These are phyloP conservation scores for Hericium alpestre DNA, from an alignment of 768 basidiomycete species.

Conservation along the genomic window DNA sequence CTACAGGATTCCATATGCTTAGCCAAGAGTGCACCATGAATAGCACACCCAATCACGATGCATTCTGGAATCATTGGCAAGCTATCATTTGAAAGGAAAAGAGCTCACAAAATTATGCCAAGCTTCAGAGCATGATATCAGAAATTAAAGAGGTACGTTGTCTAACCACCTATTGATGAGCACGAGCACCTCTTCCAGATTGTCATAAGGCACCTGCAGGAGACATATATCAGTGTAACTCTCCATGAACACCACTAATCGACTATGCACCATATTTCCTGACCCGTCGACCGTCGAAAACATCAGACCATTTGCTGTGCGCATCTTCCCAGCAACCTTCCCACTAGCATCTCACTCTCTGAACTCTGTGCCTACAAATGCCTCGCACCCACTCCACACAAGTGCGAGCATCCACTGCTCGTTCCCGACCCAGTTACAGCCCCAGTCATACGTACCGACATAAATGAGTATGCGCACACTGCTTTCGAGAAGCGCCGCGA, in stretches of 20 bases:
- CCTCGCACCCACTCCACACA: constrained; percentile 48
- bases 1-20: too few species aligned
- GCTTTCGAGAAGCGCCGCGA: constrained; percentile 45
- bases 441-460: constrained; percentile 45
- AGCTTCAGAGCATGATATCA: too few species aligned
- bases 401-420: constrained; percentile 47
- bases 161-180: constrained; percentile 39
- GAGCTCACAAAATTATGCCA: too few species aligned
- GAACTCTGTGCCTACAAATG: constrained; percentile 33
- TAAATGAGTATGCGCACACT: constrained; percentile 42
- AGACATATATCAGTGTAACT: background rate
- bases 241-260: background rate
- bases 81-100: too few species aligned
- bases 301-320: constrained; percentile 44
- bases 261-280: constrained; percentile 55
- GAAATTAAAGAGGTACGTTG: too few species aligned
- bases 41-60: too few species aligned
- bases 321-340: constrained; percentile 40
- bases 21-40: too few species aligned
- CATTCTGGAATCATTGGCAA: too few species aligned
- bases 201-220: constrained; percentile 49
- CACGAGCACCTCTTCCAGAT: constrained; percentile 41
- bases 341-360: constrained; percentile 48
- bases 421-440: constrained; percentile 57
- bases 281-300: constrained; percentile 54